These are phyloP conservation scores for Coemansia sp. DNA, from an alignment of 192 early-diverging fungal genomes.

Conservation along the genomic window DNA sequence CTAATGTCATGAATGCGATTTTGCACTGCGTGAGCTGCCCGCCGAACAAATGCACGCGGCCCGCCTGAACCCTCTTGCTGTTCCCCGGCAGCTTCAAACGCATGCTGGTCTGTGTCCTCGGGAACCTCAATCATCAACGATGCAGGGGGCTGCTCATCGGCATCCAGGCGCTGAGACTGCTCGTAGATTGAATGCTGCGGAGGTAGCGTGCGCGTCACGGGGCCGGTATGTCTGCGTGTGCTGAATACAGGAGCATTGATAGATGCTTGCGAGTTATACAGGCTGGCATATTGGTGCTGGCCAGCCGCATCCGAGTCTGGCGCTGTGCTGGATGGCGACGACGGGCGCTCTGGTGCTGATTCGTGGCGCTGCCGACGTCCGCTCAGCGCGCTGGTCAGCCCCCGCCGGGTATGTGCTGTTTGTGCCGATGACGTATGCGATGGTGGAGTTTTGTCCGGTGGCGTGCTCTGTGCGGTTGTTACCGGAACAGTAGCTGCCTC, in stretches of 20 bases:
- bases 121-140: constrained; percentile 42
- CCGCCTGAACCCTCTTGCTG: background rate
- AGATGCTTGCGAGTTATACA: constrained; percentile 21
- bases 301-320: constrained; percentile 13
- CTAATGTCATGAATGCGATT: constrained; percentile 43
- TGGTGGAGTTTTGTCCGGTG: background rate
- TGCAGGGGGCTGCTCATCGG: constrained; percentile 30
- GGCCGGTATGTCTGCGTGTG: constrained; percentile 6
- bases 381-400: constrained; percentile 44
- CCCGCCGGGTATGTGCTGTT: constrained; percentile 20
- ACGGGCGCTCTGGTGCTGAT: constrained; percentile 8
- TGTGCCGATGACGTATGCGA: background rate
- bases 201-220: constrained; percentile 1
- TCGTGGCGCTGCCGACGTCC: constrained; percentile 39
- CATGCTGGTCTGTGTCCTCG: background rate
- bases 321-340: constrained; percentile 20
- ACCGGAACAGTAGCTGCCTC: constrained; percentile 4
- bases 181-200: background rate
- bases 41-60: constrained; percentile 31
- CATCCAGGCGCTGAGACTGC: constrained; percentile 8
- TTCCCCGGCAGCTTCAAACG: background rate
- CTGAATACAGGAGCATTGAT: constrained; percentile 18
- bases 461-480: constrained; percentile 3
- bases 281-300: constrained; percentile 9
- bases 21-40: constrained; percentile 43